Evolutionary conservation across 1,284 basidiomycete genomes (phyloP).

Genomic region (Sanghuangporus baumii): DNA sequence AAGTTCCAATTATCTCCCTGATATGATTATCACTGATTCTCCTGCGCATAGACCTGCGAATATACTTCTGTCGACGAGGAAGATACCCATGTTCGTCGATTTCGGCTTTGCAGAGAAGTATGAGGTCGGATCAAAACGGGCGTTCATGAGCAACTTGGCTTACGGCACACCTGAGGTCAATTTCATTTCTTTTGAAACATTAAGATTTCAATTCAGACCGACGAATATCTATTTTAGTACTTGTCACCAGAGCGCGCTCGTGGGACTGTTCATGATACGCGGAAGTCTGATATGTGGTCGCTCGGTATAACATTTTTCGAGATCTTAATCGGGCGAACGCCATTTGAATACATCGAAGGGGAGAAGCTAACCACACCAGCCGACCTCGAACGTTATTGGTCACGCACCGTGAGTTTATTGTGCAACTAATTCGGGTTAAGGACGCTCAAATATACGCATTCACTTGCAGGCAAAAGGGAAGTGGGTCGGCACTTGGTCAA

Average conservation of each 20-base stretch:
- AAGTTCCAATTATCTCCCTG: constrained; percentile 25
- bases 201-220: neutral
- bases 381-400: constrained; percentile 80
- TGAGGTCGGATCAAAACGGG: constrained; percentile 48
- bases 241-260: constrained; percentile 84
- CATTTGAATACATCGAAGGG: constrained; percentile 80
- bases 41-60: constrained; percentile 66
- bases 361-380: constrained; percentile 81
- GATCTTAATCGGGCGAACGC: constrained; percentile 84
- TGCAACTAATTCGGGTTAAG: neutral
- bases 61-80: constrained; percentile 70
- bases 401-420: constrained; percentile 53
- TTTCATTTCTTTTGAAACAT: neutral
- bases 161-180: constrained; percentile 87
- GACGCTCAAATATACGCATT: neutral
- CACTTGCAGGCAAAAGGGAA: constrained; percentile 57
- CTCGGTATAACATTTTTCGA: constrained; percentile 92
- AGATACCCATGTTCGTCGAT: constrained; percentile 81
- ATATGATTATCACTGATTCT: neutral
- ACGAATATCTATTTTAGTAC: constrained; percentile 45
- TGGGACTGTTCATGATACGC: constrained; percentile 84
- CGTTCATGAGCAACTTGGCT: constrained; percentile 77
- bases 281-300: constrained; percentile 90
- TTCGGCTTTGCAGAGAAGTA: constrained; percentile 91
- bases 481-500: constrained; percentile 79